Conservation (phyloP, 1,284 basidiomycete species). For the Trichosporon sp. region DNA sequence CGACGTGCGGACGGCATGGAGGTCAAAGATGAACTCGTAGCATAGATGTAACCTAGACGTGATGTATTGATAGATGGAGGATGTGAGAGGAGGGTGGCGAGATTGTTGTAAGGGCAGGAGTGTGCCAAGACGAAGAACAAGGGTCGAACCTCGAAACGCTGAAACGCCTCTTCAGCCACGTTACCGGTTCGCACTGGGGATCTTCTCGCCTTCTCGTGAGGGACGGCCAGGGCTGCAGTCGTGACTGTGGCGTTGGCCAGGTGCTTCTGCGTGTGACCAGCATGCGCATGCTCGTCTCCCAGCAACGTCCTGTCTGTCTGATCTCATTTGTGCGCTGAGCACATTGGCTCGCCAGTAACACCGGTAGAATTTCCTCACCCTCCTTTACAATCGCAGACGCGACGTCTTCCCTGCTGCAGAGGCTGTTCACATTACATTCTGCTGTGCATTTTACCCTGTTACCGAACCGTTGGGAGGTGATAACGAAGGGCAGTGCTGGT, state of each 20-base stretch:
- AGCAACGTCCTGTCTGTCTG: no score
- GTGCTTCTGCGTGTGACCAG: not conserved
- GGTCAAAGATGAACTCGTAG: not conserved
- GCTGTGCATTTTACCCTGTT: no score
- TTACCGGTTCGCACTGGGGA: not conserved
- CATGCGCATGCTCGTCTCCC: not conserved
- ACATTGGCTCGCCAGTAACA: not conserved
- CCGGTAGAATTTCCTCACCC: no score
- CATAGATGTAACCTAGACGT: not conserved
- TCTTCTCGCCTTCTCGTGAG: not conserved
- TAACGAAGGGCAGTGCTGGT: no score
- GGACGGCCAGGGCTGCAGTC: no score
- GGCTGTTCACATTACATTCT: no score
- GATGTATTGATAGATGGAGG: not conserved
- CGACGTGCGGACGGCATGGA: constrained; percentile 5
- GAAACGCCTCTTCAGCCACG: not conserved
- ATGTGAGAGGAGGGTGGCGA: no score
- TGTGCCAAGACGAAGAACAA: not conserved
- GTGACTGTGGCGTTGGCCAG: not conserved
- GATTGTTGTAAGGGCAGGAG: no score
- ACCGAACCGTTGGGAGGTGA: no score
- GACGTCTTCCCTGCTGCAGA: no score
- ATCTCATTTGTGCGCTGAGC: not conserved
- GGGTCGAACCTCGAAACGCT: not conserved
- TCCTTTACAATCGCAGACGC: no score